phyloP scores from a whole-genome alignment of 805 yeast species.

The Diddensiella transvaalensis region DNA sequence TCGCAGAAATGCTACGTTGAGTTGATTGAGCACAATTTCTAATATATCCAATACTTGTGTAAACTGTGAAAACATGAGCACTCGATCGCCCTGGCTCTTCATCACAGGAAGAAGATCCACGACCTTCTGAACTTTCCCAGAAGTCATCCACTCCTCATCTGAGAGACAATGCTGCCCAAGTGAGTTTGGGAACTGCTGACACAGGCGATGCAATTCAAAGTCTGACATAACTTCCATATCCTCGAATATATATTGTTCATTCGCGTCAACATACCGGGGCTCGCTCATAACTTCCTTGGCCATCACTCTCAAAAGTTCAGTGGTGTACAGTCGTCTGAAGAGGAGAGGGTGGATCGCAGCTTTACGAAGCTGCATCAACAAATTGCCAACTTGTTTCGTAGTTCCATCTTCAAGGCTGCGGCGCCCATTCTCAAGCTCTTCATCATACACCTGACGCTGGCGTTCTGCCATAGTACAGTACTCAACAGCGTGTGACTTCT shows the following conservation, averaged over 20 bases:
- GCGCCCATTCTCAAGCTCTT: conserved; percentile 46
- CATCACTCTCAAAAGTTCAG: conserved; percentile 59
- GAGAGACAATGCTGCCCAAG: conserved; percentile 51
- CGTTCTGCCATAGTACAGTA: conserved; percentile 57
- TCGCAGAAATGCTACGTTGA: conserved; percentile 69
- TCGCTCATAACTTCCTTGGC: conserved; percentile 75
- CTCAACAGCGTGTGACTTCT: conserved; percentile 60
- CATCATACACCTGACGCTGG: conserved; percentile 60
- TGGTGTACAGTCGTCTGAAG: conserved; percentile 63
- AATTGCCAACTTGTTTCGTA: conserved; percentile 44
- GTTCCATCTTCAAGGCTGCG: conserved; percentile 21
- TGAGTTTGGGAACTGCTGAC: conserved; percentile 66
- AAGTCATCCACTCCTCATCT: conserved; percentile 53
- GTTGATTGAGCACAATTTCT: conserved; percentile 64
- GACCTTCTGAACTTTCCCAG: conserved; percentile 72
- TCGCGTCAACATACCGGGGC: conserved; percentile 75
- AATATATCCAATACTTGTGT: conserved; percentile 89
- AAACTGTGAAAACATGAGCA: conserved; percentile 83
- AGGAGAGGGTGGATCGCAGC: conserved; percentile 90
- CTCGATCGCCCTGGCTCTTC: conserved; percentile 56
- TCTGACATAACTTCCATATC: conserved; percentile 96
- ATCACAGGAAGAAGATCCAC: conserved; percentile 55
- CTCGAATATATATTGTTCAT: conserved; percentile 71
- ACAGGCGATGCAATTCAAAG: conserved; percentile 74
- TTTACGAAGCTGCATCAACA: conserved; percentile 84